Evolutionary conservation across 2,329 filamentous ascomycete species (phyloP).

Genomic region (Monilinia polystroma): DNA sequence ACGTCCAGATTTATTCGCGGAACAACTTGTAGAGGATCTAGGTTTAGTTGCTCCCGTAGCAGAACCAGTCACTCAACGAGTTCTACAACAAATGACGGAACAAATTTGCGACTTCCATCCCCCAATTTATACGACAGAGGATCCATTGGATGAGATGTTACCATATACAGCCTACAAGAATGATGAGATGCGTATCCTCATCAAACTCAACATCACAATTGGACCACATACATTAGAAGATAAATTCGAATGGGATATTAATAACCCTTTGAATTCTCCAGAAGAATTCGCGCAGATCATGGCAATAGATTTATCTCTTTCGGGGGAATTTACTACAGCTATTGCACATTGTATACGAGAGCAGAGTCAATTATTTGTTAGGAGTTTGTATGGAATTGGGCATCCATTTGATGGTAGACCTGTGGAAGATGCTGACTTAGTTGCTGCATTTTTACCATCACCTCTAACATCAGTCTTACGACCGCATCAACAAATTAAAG

Average conservation of each 20-base stretch:
- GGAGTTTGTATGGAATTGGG: constrained; percentile 87
- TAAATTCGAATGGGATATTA: constrained; percentile 99
- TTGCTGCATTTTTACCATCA: constrained; percentile 79
- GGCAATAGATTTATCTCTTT: constrained; percentile 84
- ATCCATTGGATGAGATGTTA: constrained; percentile 82
- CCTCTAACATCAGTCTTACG: constrained; percentile 82
- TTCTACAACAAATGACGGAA: constrained; percentile 72
- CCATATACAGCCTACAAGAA: constrained; percentile 96
- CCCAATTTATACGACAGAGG: constrained; percentile 84
- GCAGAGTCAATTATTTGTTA: constrained; percentile 90
- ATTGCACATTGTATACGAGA: constrained; percentile 98
- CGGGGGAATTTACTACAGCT: constrained; percentile 93
- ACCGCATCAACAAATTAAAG: constrained; percentile 88
- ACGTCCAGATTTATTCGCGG: constrained; percentile 76
- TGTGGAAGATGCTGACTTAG: constrained; percentile 87
- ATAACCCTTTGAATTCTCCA: constrained; percentile 88
- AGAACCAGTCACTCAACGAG: constrained; percentile 60
- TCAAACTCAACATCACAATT: constrained; percentile 98
- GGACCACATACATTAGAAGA: constrained; percentile 91
- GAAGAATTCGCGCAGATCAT: constrained; percentile 92
- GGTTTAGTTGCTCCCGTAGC: constrained; percentile 71
- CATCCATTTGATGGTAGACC: constrained; percentile 94
- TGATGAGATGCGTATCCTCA: constrained; percentile 94
- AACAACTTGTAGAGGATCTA: constrained; percentile 89
- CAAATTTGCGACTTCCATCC: constrained; percentile 93